phyloP scores from a whole-genome alignment of 2,329 filamentous ascomycete genomes.

The Apiospora hydei region DNA sequence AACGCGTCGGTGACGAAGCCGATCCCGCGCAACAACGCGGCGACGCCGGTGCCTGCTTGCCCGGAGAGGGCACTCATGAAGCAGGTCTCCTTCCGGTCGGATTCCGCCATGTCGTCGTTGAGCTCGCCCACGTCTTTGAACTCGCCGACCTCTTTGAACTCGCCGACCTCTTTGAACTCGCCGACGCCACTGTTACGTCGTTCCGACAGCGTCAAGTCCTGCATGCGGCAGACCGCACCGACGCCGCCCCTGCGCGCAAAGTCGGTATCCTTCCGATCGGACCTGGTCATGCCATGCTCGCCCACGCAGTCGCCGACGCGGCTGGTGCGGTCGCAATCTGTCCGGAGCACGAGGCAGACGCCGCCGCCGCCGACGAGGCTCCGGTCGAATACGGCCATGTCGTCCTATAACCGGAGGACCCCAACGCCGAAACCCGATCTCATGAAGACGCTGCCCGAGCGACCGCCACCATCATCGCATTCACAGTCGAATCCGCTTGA shows the following conservation, averaged over 20 bases:
- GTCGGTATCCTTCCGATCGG: not conserved
- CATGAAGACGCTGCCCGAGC: conserved; percentile 25
- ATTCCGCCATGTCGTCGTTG: not conserved
- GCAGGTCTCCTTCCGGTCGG: not conserved
- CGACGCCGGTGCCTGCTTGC: not conserved
- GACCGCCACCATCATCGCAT: not conserved
- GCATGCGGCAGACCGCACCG: not conserved
- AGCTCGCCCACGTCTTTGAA: not conserved
- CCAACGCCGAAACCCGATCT: not conserved
- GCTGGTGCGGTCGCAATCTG: not conserved
- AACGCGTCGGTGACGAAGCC: not conserved
- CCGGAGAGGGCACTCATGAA: not conserved
- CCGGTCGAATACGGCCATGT: conserved; percentile 12
- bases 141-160: not conserved
- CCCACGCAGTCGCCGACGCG: not conserved
- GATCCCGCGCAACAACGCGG: not conserved
- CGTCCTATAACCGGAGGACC: not conserved
- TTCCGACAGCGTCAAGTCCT: not conserved
- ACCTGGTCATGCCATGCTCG: not conserved
- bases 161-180: not conserved
- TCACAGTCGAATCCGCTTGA: not conserved
- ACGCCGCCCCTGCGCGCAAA: not conserved
- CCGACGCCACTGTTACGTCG: not conserved
- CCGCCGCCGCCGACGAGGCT: not conserved
- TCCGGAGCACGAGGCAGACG: not conserved